Conservation (phyloP, 1,139 yeast genomes). For the Sugiyamaella sp. region DNA sequence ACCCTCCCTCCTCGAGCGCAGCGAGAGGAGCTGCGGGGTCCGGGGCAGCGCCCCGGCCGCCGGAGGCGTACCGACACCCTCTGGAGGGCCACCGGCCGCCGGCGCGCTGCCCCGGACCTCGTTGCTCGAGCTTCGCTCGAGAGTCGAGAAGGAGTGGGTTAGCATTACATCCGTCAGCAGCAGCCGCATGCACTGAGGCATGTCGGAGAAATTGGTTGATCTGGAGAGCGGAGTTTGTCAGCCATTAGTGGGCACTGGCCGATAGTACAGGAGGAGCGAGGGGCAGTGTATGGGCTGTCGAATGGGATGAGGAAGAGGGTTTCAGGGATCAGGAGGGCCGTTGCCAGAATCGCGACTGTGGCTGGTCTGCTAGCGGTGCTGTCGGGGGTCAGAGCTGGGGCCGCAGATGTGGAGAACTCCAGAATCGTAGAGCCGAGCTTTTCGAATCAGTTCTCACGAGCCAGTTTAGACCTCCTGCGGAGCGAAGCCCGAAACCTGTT, state of each 20-base stretch:
- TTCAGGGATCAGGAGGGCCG: background rate
- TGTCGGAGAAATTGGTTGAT: background rate
- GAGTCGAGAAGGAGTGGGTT: background rate
- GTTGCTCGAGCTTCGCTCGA: no score
- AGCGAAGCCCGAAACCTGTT: constrained; percentile 61
- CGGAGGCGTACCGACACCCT: no score
- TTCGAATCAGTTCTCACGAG: constrained; percentile 8
- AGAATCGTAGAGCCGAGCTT: constrained; percentile 10
- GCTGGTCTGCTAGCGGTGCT: background rate
- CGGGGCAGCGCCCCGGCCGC: no score
- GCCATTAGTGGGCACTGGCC: background rate
- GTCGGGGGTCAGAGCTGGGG: background rate
- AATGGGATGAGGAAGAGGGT: background rate
- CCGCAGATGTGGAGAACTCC: no score
- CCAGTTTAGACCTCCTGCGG: constrained; percentile 1
- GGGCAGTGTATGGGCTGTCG: background rate
- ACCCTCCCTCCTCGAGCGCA: no score
- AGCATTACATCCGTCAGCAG: background rate
- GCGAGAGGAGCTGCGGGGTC: no score
- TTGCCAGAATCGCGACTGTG: background rate
- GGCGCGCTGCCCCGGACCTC: no score
- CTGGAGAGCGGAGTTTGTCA: constrained; percentile 1
- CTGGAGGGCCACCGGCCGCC: no score
- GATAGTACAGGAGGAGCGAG: background rate
- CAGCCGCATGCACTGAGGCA: background rate